These are phyloP conservation scores for Dichotomocladium elegans DNA, from an alignment of 371 early-diverging fungal species.

Conservation along the genomic window DNA sequence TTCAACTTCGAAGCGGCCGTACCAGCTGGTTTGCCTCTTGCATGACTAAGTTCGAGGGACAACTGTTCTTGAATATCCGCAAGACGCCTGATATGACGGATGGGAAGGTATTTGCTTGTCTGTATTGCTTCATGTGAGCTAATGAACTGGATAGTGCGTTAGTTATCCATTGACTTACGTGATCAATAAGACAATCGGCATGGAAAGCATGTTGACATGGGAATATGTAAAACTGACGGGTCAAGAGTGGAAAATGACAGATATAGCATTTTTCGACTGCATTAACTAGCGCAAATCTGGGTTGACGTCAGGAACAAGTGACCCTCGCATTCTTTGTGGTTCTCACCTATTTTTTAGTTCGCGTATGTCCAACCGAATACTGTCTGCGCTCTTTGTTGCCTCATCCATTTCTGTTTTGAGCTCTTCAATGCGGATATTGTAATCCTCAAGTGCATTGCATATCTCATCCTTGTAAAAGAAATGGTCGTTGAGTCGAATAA, in stretches of 20 bases:
- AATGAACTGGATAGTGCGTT: not conserved
- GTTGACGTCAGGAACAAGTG: not conserved
- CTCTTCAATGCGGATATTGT: slow-evolving; percentile 75
- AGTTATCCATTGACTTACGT: slow-evolving; percentile 34
- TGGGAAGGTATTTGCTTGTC: slow-evolving; percentile 28
- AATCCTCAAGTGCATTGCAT: slow-evolving; percentile 79
- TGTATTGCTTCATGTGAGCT: slow-evolving; percentile 8
- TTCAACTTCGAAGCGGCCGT: slow-evolving; percentile 28
- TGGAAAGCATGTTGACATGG: slow-evolving; percentile 95
- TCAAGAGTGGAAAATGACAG: slow-evolving; percentile 74
- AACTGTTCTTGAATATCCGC: slow-evolving; percentile 57
- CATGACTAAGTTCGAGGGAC: slow-evolving; percentile 26
- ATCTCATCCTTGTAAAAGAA: slow-evolving; percentile 82
- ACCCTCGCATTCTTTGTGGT: not conserved
- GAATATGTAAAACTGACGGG: slow-evolving; percentile 88
- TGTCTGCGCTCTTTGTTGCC: slow-evolving; percentile 79
- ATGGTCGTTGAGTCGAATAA: not conserved
- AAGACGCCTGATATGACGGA: slow-evolving; percentile 35
- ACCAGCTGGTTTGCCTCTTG: not conserved
- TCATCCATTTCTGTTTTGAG: slow-evolving; percentile 89
- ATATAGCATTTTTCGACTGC: slow-evolving; percentile 78
- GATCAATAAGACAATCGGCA: slow-evolving; percentile 77
- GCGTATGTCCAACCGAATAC: slow-evolving; percentile 77
- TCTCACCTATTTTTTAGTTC: slow-evolving; percentile 63
- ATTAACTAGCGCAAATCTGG: slow-evolving; percentile 77